Evolutionary conservation across 345 rosid genomes (phyloP).

Genomic region (Ceriops decandra): DNA sequence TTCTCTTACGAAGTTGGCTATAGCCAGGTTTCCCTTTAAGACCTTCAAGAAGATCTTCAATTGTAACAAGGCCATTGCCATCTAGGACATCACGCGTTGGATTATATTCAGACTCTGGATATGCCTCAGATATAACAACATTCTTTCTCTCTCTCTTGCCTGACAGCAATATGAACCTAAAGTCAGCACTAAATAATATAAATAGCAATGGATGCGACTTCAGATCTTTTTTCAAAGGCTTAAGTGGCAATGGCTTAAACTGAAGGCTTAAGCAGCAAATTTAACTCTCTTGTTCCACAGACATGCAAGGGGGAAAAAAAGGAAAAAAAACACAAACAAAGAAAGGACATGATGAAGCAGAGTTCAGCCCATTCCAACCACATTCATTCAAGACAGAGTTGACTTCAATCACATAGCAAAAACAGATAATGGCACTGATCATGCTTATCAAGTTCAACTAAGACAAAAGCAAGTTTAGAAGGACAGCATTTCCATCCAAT

Average conservation of each 20-base stretch:
- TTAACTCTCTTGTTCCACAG: not conserved
- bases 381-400: too few species aligned
- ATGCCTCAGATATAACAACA: constrained; percentile 56
- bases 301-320: too few species aligned
- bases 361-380: too few species aligned
- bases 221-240: not conserved
- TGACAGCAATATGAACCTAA: constrained; percentile 17
- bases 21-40: constrained; percentile 61
- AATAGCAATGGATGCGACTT: not conserved
- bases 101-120: constrained; percentile 88
- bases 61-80: constrained; percentile 52
- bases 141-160: constrained; percentile 57
- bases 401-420: too few species aligned
- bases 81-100: constrained; percentile 79
- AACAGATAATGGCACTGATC: too few species aligned
- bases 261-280: too few species aligned
- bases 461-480: too few species aligned
- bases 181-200: not conserved
- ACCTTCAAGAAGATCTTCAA: constrained; percentile 65
- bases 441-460: too few species aligned
- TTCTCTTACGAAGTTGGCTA: constrained; percentile 52
- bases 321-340: too few species aligned
- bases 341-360: too few species aligned
- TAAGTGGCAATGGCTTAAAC: too few species aligned
- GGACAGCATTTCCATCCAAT: too few species aligned